These are phyloP conservation scores for Hymenoscyphus fructigenus DNA, from an alignment of 2,329 filamentous ascomycete species.

Conservation along the genomic window DNA sequence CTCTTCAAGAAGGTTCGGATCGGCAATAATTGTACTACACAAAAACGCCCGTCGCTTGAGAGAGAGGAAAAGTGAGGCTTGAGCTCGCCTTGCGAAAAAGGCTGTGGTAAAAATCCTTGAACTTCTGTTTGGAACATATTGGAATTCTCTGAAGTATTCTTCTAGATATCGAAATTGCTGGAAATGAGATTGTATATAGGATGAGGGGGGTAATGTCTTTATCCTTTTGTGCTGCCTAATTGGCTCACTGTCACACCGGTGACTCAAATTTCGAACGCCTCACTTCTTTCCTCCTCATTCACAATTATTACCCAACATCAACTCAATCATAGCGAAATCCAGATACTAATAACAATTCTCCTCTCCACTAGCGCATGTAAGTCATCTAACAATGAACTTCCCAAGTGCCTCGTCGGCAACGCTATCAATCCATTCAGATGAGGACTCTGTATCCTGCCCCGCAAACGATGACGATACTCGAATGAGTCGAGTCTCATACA, in stretches of 20 bases:
- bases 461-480: not conserved
- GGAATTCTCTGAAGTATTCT: too few species aligned
- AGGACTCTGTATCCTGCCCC: not conserved
- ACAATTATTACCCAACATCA: not conserved
- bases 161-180: too few species aligned
- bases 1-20: too few species aligned
- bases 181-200: not conserved
- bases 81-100: too few species aligned
- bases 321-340: not conserved
- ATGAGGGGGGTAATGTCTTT: not conserved
- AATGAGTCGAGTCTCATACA: not conserved
- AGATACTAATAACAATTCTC: not conserved
- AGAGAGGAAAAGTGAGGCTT: too few species aligned
- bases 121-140: too few species aligned
- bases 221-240: not conserved
- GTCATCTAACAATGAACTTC: slow-evolving; percentile 10
- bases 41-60: too few species aligned
- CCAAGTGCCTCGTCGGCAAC: slow-evolving; percentile 15
- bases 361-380: slow-evolving; percentile 3
- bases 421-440: slow-evolving; percentile 13
- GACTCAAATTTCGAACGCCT: slow-evolving; percentile 5
- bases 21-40: too few species aligned
- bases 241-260: not conserved
- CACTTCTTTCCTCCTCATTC: not conserved
- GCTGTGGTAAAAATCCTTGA: too few species aligned